Evolutionary conservation across 768 basidiomycete species (phyloP).

Genomic region (Podaxis sp.): DNA sequence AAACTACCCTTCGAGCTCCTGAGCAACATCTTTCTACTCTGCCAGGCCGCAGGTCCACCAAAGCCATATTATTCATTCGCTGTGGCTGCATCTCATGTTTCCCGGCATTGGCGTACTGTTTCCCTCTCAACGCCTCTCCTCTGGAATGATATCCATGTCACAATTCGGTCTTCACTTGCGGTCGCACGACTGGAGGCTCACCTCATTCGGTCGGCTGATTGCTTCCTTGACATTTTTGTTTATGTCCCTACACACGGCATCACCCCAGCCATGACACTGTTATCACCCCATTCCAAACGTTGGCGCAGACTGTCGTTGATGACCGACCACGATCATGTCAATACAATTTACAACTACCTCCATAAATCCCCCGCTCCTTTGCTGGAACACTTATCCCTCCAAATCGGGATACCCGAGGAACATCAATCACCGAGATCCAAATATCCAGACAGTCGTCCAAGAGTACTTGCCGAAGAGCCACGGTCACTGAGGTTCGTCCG

Average conservation of each 20-base stretch:
- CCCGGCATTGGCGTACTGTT: slow-evolving; percentile 37
- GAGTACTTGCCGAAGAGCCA: slow-evolving; percentile 28
- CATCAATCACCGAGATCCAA: slow-evolving; percentile 24
- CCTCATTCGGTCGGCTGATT: slow-evolving; percentile 31
- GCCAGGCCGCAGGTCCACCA: slow-evolving; percentile 19
- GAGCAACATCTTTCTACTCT: slow-evolving; percentile 31
- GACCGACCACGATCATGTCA: slow-evolving; percentile 17
- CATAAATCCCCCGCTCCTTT: slow-evolving; percentile 23
- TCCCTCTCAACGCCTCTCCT: slow-evolving; percentile 36
- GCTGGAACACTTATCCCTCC: slow-evolving; percentile 36
- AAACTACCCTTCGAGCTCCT: slow-evolving; percentile 39
- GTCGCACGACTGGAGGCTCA: slow-evolving; percentile 29
- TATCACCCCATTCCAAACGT: slow-evolving; percentile 30
- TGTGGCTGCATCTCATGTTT: slow-evolving; percentile 41
- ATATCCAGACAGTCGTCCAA: slow-evolving; percentile 22
- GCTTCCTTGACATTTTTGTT: slow-evolving; percentile 33
- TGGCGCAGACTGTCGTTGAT: slow-evolving; percentile 36
- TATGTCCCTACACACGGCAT: slow-evolving; percentile 17
- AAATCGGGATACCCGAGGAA: slow-evolving; percentile 24
- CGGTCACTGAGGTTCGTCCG: slow-evolving; percentile 35
- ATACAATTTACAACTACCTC: slow-evolving; percentile 25
- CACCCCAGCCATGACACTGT: slow-evolving; percentile 23
- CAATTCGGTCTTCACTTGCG: slow-evolving; percentile 19
- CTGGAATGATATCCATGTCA: slow-evolving; percentile 38
- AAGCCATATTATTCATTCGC: slow-evolving; percentile 22